Evolutionary conservation across 768 basidiomycete genomes (phyloP).

Genomic region (Hypsizygus marmoreus): DNA sequence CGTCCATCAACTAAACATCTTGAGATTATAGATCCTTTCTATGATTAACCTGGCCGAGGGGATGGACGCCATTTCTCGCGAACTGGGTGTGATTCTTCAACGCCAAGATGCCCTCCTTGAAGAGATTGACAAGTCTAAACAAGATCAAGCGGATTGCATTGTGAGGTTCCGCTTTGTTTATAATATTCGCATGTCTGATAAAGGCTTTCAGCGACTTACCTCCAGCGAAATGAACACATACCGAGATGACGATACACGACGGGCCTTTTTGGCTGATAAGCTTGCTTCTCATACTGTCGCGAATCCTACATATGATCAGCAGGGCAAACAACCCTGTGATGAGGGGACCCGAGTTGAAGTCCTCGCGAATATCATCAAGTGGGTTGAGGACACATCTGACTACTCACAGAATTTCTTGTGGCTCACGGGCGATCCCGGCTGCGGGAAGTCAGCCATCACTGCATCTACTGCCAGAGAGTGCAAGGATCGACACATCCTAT

Average conservation of each 20-base stretch:
- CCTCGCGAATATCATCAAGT: constrained; percentile 12
- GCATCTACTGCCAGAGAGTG: constrained; percentile 17
- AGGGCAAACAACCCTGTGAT: constrained; percentile 18
- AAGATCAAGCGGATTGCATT: background rate
- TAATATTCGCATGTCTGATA: no score
- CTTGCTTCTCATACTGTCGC: constrained; percentile 5
- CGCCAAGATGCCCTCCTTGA: background rate
- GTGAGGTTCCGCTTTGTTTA: no score
- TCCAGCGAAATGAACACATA: no score
- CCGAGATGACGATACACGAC: no score
- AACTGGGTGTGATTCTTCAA: background rate
- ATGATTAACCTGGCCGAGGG: background rate
- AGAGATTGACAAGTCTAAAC: background rate
- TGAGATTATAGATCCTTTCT: background rate
- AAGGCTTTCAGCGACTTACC: no score
- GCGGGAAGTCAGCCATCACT: constrained; percentile 19
- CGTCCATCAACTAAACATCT: background rate
- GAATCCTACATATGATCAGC: constrained; percentile 14
- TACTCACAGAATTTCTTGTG: constrained; percentile 14
- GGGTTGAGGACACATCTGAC: constrained; percentile 8
- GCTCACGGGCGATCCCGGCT: constrained; percentile 19
- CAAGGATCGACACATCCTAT: constrained; percentile 14
- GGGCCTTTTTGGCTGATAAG: background rate
- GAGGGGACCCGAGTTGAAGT: constrained; percentile 14
- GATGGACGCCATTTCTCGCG: constrained; percentile 6